Base-by-base conservation (phyloP, 768 basidiomycete genomes). In the Fibroporia radiculosa region DNA sequence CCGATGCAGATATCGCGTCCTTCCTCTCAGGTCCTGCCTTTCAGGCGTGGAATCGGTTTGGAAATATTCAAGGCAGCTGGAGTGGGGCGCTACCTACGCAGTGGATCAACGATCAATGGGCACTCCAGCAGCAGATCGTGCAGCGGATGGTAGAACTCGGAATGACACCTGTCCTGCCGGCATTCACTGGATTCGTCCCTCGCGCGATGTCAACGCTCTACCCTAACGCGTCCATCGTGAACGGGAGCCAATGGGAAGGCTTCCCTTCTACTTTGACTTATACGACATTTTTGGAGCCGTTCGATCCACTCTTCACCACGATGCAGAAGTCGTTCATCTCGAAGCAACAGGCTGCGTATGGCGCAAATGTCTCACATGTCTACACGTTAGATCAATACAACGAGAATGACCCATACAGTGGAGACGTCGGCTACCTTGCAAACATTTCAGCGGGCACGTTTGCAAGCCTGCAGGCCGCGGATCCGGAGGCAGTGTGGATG, bases 381-480 rank as follows among this genome's bases (percentile, higher is more conserved):
- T 70, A 70, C 45, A 67, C 69, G n/a, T 63, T 70, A 27, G 68
- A 70, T 51, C 68, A 68, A 41, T 69, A 69, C 56, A 69, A 69
- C 56, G 68, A 70, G 53, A 70, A 65, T 45, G 50, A 63, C 33
- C 68, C 69, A 2, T 63, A 57, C 34, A 67, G 59, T 47, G 51
- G 56, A 7, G 53, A 65, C 40, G 31, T 49, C 7, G 56, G 56
- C 11, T 70, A 70, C 52, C 55, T 70, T 10, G 45, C 52, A 23
- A 58, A 51, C 36, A 56, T 69, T 40, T 54, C 66, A 8, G 57
- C 59, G n/a, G 56, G 42, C 42, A 69, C 66, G 11, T 62, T 66
- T 33, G 56, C 62, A 3, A 64, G 64, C 45, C 52, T 70, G 23
- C 65, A 62, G 3, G 63, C 61, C 2, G 65, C 65, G 8, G 69